Evolutionary conservation across 2,329 filamentous ascomycete species (phyloP).

Genomic region (Venturia aucupariae): DNA sequence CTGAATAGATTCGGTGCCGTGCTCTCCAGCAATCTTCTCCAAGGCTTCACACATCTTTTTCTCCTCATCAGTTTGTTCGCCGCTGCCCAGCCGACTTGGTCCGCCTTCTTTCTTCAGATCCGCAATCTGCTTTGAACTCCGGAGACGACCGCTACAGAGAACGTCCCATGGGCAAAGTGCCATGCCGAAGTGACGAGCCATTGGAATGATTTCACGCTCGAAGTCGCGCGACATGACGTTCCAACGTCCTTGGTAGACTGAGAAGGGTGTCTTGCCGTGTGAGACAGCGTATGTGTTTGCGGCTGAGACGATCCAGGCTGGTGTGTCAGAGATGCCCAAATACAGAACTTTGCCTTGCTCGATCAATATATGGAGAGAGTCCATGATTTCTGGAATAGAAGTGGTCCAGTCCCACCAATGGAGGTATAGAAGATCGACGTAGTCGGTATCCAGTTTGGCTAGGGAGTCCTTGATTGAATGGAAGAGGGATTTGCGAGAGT

Average conservation of each 20-base stretch:
- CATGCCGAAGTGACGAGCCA: slow-evolving; percentile 28
- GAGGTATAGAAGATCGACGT: slow-evolving; percentile 29
- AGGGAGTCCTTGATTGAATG: slow-evolving; percentile 36
- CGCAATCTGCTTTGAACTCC: slow-evolving; percentile 25
- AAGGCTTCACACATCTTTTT: slow-evolving; percentile 45
- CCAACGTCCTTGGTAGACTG: slow-evolving; percentile 27
- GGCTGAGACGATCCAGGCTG: slow-evolving; percentile 54
- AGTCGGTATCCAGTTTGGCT: slow-evolving; percentile 37
- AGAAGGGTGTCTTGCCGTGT: slow-evolving; percentile 19
- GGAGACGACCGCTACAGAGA: slow-evolving; percentile 27
- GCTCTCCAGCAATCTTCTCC: slow-evolving; percentile 46
- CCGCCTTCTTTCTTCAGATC: slow-evolving; percentile 36
- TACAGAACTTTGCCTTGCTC: slow-evolving; percentile 55
- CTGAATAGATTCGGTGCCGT: slow-evolving; percentile 45
- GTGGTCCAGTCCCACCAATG: slow-evolving; percentile 54
- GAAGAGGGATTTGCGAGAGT: slow-evolving; percentile 34
- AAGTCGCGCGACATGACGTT: slow-evolving; percentile 27
- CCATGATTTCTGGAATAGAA: slow-evolving; percentile 58
- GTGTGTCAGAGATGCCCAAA: slow-evolving; percentile 58
- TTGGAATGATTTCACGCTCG: slow-evolving; percentile 31
- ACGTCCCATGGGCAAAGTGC: slow-evolving; percentile 17
- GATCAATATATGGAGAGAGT: slow-evolving; percentile 54
- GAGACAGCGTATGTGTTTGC: slow-evolving; percentile 36
- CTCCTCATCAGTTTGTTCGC: slow-evolving; percentile 37
- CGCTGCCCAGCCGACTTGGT: slow-evolving; percentile 15